Evolutionary conservation across 768 basidiomycete genomes (phyloP).

Genomic region (Mycena capillaripes): DNA sequence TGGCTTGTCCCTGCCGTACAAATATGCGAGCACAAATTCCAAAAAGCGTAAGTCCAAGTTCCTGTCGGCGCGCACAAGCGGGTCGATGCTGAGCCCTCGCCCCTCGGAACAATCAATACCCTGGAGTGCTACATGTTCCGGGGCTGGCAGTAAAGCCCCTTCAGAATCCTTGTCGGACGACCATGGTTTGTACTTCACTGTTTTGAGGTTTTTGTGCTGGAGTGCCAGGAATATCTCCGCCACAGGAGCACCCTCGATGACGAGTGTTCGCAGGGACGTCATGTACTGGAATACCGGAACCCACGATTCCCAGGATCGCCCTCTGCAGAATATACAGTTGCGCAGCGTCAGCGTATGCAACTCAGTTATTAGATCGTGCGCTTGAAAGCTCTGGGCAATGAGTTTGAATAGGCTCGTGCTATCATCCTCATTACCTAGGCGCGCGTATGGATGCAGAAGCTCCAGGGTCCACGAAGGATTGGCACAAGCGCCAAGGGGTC

Average conservation of each 20-base stretch:
- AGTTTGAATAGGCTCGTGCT: background rate
- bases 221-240: background rate
- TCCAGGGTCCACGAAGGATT: too few species aligned
- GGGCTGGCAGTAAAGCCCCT: background rate
- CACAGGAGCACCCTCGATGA: background rate
- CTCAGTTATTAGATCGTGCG: background rate
- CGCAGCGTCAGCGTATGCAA: background rate
- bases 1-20: too few species aligned
- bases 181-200: too few species aligned
- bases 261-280: background rate
- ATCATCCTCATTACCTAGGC: background rate
- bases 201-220: background rate
- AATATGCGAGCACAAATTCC: too few species aligned
- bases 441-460: too few species aligned
- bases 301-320: background rate
- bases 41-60: too few species aligned
- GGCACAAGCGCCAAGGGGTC: too few species aligned
- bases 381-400: background rate
- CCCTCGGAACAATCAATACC: background rate
- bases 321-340: background rate
- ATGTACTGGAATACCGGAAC: background rate
- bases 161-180: too few species aligned
- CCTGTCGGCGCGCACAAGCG: background rate
- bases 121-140: background rate
- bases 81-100: background rate